Evolutionary conservation across 805 yeast genomes (phyloP).

Genomic region (Jamesozyma jinghongensis): DNA sequence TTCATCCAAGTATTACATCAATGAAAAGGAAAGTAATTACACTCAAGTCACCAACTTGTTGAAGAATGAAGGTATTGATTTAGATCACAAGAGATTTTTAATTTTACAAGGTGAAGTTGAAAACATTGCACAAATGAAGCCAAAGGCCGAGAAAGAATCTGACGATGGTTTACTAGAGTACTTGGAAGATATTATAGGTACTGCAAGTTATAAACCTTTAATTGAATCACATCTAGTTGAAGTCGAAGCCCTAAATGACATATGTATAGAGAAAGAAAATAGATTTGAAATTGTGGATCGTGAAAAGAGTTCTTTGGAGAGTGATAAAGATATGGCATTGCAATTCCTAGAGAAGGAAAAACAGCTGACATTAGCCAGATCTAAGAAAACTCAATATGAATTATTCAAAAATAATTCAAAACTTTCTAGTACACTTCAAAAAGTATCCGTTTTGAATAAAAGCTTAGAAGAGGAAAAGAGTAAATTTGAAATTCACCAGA

Average conservation of each 20-base stretch:
- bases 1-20: slow-evolving; percentile 67
- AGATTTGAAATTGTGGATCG: slow-evolving; percentile 72
- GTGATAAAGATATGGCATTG: slow-evolving; percentile 59
- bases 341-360: slow-evolving; percentile 59
- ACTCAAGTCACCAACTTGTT: slow-evolving; percentile 69
- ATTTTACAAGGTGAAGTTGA: slow-evolving; percentile 98
- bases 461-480: slow-evolving; percentile 37
- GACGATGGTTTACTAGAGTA: slow-evolving; percentile 94
- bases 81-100: slow-evolving; percentile 88
- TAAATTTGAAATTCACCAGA: slow-evolving; percentile 34
- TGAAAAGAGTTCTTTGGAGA: slow-evolving; percentile 58
- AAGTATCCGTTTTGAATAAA: slow-evolving; percentile 34
- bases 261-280: slow-evolving; percentile 70
- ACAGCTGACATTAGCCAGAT: slow-evolving; percentile 40
- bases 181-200: slow-evolving; percentile 94
- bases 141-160: slow-evolving; percentile 84
- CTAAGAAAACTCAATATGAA: slow-evolving; percentile 48
- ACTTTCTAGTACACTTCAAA: slow-evolving; percentile 32
- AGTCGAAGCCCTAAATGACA: slow-evolving; percentile 69
- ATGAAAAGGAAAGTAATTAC: slow-evolving; percentile 60
- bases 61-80: slow-evolving; percentile 78
- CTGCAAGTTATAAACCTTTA: slow-evolving; percentile 67
- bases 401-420: slow-evolving; percentile 34
- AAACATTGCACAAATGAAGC: slow-evolving; percentile 96
- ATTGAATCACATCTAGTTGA: slow-evolving; percentile 56